Evolutionary conservation across 495 filamentous ascomycete species (phyloP).

Genomic region (Astrothelium subdiscretum): DNA sequence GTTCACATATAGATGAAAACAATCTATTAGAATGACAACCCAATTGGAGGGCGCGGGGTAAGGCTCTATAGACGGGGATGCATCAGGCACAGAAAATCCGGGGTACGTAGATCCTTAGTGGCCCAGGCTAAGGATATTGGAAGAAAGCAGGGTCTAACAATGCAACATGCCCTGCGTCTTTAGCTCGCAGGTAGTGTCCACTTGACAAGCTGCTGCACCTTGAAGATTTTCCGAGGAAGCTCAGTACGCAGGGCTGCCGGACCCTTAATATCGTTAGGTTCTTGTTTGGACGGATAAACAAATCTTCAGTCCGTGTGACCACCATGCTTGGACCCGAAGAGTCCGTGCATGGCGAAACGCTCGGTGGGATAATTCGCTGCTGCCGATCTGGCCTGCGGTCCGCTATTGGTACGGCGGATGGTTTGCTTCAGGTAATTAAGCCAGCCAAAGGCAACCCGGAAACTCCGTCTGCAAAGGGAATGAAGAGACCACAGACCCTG

Average conservation of each 20-base stretch:
- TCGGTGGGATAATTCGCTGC: neutral
- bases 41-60: neutral
- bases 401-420: too few relatives aligned
- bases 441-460: neutral
- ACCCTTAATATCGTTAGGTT: neutral
- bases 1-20: neutral
- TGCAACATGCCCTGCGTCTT: slow-evolving; percentile 1
- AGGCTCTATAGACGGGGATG: neutral
- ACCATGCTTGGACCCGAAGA: neutral
- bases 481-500: too few relatives aligned
- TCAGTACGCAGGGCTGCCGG: neutral
- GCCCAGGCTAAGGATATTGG: neutral
- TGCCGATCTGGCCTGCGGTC: too few relatives aligned
- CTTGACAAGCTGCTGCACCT: neutral
- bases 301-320: neutral
- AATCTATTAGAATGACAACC: neutral
- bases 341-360: neutral
- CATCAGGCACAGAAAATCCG: neutral
- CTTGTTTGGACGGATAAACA: slow-evolving; percentile 2
- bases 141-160: neutral
- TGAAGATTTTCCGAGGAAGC: neutral
- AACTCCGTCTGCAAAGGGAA: too few relatives aligned
- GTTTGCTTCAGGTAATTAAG: neutral
- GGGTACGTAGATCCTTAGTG: neutral
- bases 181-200: neutral